Evolutionary conservation across 352 stramenopile genomes (phyloP).

Genomic region (Pythium apleroticum): DNA sequence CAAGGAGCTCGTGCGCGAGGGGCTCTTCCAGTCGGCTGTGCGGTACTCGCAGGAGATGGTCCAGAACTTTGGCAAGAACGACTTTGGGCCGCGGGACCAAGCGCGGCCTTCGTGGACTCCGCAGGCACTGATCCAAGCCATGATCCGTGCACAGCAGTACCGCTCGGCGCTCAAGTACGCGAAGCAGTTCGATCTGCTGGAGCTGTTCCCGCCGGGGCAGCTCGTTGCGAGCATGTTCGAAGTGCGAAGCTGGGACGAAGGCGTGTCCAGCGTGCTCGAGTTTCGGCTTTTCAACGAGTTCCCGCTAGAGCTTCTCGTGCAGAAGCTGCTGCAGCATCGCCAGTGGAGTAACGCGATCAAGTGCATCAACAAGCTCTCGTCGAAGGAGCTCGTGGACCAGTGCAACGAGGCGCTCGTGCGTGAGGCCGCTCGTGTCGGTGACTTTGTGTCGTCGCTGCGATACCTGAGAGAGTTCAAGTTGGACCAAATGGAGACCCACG

Average conservation of each 20-base stretch:
- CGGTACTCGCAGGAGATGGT: constrained; percentile 82
- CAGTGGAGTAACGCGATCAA: constrained; percentile 76
- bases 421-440: constrained; percentile 51
- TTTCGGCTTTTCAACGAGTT: constrained; percentile 71
- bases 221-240: constrained; percentile 75
- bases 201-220: constrained; percentile 62
- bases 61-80: constrained; percentile 59
- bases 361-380: constrained; percentile 75
- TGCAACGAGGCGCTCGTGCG: constrained; percentile 51
- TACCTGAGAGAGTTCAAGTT: constrained; percentile 85
- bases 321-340: constrained; percentile 63
- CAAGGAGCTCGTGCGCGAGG: constrained; percentile 67
- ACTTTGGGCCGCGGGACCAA: constrained; percentile 28
- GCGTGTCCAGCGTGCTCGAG: constrained; percentile 73
- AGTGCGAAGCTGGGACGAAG: constrained; percentile 64
- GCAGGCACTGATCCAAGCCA: constrained; percentile 76
- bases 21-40: constrained; percentile 70
- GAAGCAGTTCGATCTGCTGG: constrained; percentile 77
- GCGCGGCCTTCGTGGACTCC: constrained; percentile 68
- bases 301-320: constrained; percentile 57
- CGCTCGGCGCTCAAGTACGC: constrained; percentile 74
- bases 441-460: constrained; percentile 66
- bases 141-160: constrained; percentile 75
- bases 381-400: constrained; percentile 47
- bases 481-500: constrained; percentile 40